These are phyloP conservation scores for Zygosaccharomyces gambellarensis DNA, from an alignment of 805 yeast species.

Conservation along the genomic window DNA sequence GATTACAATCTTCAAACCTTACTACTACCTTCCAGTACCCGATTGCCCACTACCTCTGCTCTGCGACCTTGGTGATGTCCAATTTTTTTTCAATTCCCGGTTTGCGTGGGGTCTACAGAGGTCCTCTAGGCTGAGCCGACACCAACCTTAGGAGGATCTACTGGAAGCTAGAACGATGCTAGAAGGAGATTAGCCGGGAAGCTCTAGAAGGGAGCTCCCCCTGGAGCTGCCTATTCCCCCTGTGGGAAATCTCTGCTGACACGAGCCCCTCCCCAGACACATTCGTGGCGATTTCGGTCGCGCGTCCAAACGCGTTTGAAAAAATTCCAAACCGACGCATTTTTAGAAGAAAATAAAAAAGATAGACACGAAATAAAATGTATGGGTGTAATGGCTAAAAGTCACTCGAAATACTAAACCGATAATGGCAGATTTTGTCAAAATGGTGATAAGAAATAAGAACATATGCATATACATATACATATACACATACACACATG, in stretches of 20 bases:
- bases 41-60: slow-evolving; percentile 3
- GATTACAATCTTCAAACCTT: slow-evolving; percentile 2
- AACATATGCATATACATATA: too few relatives aligned
- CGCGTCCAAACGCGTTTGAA: neutral
- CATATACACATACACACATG: too few relatives aligned
- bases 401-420: neutral
- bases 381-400: neutral
- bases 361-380: neutral
- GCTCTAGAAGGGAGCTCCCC: neutral
- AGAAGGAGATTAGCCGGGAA: neutral
- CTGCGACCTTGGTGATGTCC: slow-evolving; percentile 2
- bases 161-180: neutral
- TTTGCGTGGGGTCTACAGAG: slow-evolving; percentile 2
- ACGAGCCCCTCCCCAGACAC: neutral
- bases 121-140: neutral
- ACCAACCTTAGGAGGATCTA: neutral
- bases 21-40: slow-evolving; percentile 1
- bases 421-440: too few relatives aligned
- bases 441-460: too few relatives aligned
- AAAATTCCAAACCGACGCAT: neutral
- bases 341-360: neutral
- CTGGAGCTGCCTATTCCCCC: neutral
- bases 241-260: neutral
- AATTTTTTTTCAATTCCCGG: slow-evolving; percentile 1
- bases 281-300: neutral